Base-by-base conservation (phyloP, 164 flowering plant species). In the Stephania japonica region DNA sequence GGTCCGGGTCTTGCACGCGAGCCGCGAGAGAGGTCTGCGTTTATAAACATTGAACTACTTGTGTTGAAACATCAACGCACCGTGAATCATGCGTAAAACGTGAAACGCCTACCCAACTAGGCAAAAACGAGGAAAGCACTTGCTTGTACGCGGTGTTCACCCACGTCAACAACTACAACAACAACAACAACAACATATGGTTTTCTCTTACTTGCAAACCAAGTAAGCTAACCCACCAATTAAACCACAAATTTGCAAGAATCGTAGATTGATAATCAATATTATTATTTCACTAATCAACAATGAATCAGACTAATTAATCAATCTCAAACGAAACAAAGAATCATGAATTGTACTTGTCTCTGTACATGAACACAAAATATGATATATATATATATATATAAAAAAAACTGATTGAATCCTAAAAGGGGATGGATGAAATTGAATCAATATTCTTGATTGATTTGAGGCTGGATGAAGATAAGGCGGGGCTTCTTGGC, bases 401-500 rank as follows among this genome's bases (percentile, higher is more conserved):
- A n/a, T n/a, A n/a, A 1, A 21, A 42, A 64, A 69, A 32, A 32
- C 6, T 38, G 18, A 69, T 41, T 13, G 6, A 19, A 69, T 25
- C 62, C 25, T 10, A 18, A 61, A 71, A 1, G 16, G 16, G 14
- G 53, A 9, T 11, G 12, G 12, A 12, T 9, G 1, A 12, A 32
- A 32, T 32, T 2, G 38, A 9, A 47, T 47, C 53, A 47, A 47
- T n/a, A n/a, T n/a, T 47, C 53, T 32, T 32, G 16, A 47, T 47
- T 47, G 13, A 12, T 47, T 16, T 11, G 53, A 47, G 12, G 69
- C 44, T 0, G 2, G 53, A 47, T 47, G 69, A 44, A 63, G 44
- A 6, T 11, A 69, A 70, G 72, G 21, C 84, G 81, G 0, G 88
- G 84, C 72, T 80, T 84, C 85, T 87, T 87, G 19, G 56, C 23